A percentile compares a stretch with the other conserved stretches of the same genome.
phyloP scores from a whole-genome alignment of 768 basidiomycete species.

The Suillus clintonianus region DNA sequence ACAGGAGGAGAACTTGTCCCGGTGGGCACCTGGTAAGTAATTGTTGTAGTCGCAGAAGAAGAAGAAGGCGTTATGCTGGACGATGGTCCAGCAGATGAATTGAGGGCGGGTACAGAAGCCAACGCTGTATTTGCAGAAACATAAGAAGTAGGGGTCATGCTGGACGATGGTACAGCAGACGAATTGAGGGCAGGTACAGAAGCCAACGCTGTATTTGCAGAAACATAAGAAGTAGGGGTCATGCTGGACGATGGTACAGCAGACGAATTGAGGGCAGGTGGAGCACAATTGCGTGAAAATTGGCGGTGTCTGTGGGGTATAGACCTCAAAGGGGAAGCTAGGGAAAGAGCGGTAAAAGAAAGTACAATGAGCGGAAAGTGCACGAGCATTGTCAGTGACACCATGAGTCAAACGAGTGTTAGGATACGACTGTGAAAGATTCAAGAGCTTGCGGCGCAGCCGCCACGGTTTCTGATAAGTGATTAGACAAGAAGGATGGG shows the following conservation, averaged over 20 bases:
- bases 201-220: background rate
- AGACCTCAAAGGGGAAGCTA: background rate
- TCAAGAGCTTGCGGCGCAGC: background rate
- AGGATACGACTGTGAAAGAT: background rate
- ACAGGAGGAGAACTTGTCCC: constrained; percentile 5
- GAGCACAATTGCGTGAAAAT: background rate
- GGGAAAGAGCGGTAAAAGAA: background rate
- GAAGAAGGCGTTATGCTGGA: background rate
- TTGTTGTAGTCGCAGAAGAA: background rate
- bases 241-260: background rate
- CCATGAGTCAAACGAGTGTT: background rate
- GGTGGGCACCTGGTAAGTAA: background rate
- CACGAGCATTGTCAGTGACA: background rate
- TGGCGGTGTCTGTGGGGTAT: background rate
- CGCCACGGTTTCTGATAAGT: background rate
- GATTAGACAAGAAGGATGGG: background rate
- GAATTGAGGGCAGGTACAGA: background rate
- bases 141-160: background rate
- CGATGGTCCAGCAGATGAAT: background rate
- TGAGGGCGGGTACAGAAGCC: background rate
- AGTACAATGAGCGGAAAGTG: background rate
- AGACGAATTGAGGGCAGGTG: background rate
- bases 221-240: background rate
- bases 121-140: background rate
- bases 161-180: background rate